Evolutionary conservation across 768 basidiomycete species (phyloP), one percentile per base, ranked within the genome.

Genomic region (Suillus luteus): DNA sequence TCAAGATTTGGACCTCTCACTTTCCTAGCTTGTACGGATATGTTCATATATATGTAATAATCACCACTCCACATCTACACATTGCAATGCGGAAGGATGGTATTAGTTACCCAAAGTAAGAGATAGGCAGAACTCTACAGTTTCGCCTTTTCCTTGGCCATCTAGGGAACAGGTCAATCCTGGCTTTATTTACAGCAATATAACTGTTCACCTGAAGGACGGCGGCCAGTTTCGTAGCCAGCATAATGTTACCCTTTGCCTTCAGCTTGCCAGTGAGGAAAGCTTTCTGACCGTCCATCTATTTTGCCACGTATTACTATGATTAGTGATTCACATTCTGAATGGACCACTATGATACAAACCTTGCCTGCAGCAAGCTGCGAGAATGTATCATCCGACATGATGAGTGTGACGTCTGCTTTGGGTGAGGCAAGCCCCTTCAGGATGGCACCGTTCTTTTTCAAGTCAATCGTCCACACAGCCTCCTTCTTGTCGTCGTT

Each of bases 231-330:
- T 96, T 98, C 31, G 93, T 96, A 1, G 92, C 93, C 65, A 96
- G 85, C 93, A 96, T 95, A 77, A 95, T 87, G 78, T 95, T 95
- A 62, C 93, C 94, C 74, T 85, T 90, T 17, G 92, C 90, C 85
- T 96, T 96, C 58, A 97, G 85, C 72, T 92, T 92, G 35, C 95
- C 95, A 8, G 91, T 92, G 92, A 98, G 93, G 81, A 95, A 97
- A 24, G 95, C 95, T 73, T 95, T 95, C 78, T 97, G 95, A 22
- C 93, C 95, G 69, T 92, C 93, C 52, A 91, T 80, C 90, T 93
- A 66, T 35, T 57, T 54, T n/a, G 41, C 27, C 19, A 44, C 2
- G 7, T 10, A 49, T 51, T 31, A 31, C 31, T 31, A 31, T 31
- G 31, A 31, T 31, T 31, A 52, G 58, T 63, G 48, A 48, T 19